Conservation (phyloP, 2,329 filamentous ascomycete genomes). For the Bertia moriformis region DNA sequence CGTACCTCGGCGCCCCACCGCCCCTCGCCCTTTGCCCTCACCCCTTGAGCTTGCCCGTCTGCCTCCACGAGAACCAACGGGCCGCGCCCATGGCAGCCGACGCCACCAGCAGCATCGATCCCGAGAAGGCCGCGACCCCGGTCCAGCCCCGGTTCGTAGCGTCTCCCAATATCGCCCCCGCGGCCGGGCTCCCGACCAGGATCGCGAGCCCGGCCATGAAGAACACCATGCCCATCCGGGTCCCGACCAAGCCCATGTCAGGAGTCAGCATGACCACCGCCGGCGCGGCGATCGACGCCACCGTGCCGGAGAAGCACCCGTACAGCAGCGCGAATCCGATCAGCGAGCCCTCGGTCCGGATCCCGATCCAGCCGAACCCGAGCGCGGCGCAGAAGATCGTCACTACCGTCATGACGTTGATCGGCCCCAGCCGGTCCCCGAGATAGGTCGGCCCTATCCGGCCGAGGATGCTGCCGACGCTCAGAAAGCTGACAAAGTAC, state of each 20-base stretch:
- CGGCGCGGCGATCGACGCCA: constrained; percentile 23
- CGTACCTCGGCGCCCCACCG: too few species aligned
- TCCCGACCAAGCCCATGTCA: constrained; percentile 24
- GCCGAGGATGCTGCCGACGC: constrained; percentile 20
- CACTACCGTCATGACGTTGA: constrained; percentile 17
- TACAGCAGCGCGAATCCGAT: constrained; percentile 18
- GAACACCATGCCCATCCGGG: constrained; percentile 22
- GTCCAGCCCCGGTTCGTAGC: too few species aligned
- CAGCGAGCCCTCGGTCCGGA: constrained; percentile 14
- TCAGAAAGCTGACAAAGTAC: background rate
- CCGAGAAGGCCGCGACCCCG: too few species aligned
- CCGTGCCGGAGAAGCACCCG: constrained; percentile 25
- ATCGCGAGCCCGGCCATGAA: constrained; percentile 14
- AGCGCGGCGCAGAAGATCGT: constrained; percentile 15
- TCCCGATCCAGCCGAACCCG: constrained; percentile 19
- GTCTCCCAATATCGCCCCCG: constrained; percentile 9
- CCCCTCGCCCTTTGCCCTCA: too few species aligned
- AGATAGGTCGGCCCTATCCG: constrained; percentile 20
- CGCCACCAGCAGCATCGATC: too few species aligned
- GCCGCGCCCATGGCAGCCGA: too few species aligned
- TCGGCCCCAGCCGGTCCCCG: constrained; percentile 18
- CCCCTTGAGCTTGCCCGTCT: too few species aligned
- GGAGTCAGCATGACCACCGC: constrained; percentile 20
- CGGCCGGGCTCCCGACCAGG: constrained; percentile 16
- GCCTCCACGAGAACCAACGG: too few species aligned